Base-by-base conservation (phyloP, 352 stramenopile species). In the Blastocystis sp. region DNA sequence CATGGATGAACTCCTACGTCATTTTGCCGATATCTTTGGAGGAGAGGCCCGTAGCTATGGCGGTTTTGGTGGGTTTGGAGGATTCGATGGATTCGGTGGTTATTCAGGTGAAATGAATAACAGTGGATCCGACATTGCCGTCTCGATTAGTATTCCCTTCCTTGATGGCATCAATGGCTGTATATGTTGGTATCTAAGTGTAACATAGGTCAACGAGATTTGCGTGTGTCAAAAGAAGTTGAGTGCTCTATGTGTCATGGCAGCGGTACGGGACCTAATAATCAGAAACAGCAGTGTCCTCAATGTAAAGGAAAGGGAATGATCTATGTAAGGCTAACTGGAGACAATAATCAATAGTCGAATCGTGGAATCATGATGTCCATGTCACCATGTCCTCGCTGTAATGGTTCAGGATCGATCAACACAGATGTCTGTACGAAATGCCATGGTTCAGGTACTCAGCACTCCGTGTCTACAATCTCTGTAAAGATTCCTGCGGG, bases 91-190 rank as follows among this genome's bases (percentile, higher is more conserved):
- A 27, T 59, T 43, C 24, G 32, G 42, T 7, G 51, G 51, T 27
- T 59, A 61, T 11, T 32, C 37, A 32, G 21, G 21, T 19, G 27
- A 51, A 43, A 32, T 85, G 35, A 46, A 86, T 32, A 59, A 86
- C 37, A 32, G 24, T 32, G 75, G 75, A 14, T 71, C 57, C 14
- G 49, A 86, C 24, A 86, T 86, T 58, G 32, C 57, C 6, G 57
- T 77, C 12, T 29, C 16, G 5, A 90, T 94, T 58, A 92, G 90
- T 73, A 90, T 95, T 56, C 93, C 89, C 88, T 95, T 95, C 78
- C 95, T 95, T 92, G 93, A 95, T 73, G 92, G 92, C 9, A 92
- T 95, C 7, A 94, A 94, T 66, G 93, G 93, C 54, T 91, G 92
- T 24, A 46, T 9, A 9, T 46, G 39, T 9, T 46, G 2, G 9